phyloP scores from a whole-genome alignment of 2,329 filamentous ascomycete genomes.

The Huntiella abstrusa region DNA sequence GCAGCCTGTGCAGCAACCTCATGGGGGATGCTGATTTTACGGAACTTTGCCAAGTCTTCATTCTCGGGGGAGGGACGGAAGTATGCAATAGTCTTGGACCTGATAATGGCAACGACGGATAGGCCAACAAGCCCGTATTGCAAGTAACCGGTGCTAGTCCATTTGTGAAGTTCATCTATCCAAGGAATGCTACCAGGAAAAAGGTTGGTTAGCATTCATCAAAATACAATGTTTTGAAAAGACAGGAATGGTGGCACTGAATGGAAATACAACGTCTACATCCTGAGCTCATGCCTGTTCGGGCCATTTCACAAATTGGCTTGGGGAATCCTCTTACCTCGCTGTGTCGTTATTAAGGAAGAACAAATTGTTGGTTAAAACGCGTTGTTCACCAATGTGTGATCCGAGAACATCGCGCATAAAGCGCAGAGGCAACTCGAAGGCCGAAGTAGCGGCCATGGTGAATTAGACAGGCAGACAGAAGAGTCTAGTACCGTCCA shows the following conservation, averaged over 20 bases:
- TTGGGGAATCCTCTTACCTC: background rate
- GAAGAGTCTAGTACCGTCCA: too few species aligned
- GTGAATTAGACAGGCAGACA: too few species aligned
- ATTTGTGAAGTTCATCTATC: constrained; percentile 1
- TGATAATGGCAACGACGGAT: constrained; percentile 2
- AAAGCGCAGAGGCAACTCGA: constrained; percentile 1
- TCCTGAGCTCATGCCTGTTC: too few species aligned
- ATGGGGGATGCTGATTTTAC: constrained; percentile 14
- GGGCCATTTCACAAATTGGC: background rate
- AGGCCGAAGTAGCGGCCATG: too few species aligned
- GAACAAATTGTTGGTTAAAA: background rate
- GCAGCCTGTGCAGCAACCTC: constrained; percentile 25
- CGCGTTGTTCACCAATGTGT: constrained; percentile 2
- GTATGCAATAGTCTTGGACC: background rate
- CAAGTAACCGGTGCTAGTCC: constrained; percentile 2
- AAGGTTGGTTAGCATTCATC: too few species aligned
- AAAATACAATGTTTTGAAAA: too few species aligned
- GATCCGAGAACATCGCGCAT: constrained; percentile 3
- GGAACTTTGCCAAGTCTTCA: constrained; percentile 7
- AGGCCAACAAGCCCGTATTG: constrained; percentile 5
- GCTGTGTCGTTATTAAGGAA: background rate
- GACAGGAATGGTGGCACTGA: too few species aligned
- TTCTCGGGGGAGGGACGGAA: background rate
- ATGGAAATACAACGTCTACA: too few species aligned
- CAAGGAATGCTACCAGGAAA: constrained; percentile 6